phyloP scores from a whole-genome alignment of 208 protist species.

The Polymyxa betae region DNA sequence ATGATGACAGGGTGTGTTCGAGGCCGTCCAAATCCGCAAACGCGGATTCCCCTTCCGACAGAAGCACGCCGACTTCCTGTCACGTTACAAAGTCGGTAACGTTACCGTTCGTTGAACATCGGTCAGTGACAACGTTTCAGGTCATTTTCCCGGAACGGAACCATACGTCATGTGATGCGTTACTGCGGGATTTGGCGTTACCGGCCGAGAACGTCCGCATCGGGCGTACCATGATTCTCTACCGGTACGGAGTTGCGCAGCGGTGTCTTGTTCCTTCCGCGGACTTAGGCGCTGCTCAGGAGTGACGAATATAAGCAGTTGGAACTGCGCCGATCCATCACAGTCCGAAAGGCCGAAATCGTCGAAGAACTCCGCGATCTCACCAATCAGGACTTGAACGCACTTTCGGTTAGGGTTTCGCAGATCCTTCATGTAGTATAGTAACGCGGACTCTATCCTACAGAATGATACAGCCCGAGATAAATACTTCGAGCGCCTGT shows the following conservation, averaged over 20 bases:
- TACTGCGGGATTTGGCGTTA: conserved; percentile 24
- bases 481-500: conserved; percentile 44
- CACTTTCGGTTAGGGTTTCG: too few species aligned
- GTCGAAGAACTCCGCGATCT: conserved; percentile 48
- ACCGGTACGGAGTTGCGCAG: neutral
- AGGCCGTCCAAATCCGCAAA: conserved; percentile 65
- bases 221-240: conserved; percentile 55
- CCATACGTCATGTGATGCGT: conserved; percentile 5
- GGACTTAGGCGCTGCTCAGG: neutral
- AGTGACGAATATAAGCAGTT: conserved; percentile 56
- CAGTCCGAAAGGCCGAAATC: conserved; percentile 52
- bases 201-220: conserved; percentile 13
- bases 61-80: conserved; percentile 60
- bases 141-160: neutral
- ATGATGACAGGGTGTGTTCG: conserved; percentile 62
- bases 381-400: neutral
- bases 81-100: conserved; percentile 26
- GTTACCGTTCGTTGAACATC: neutral
- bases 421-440: too few species aligned
- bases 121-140: neutral
- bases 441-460: neutral
- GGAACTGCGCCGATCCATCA: conserved; percentile 63
- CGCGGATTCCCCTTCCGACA: conserved; percentile 63
- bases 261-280: neutral
- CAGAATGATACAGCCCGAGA: conserved; percentile 34